Conservation (phyloP, 352 stramenopile genomes). For the Globisporangium cederbergense region DNA sequence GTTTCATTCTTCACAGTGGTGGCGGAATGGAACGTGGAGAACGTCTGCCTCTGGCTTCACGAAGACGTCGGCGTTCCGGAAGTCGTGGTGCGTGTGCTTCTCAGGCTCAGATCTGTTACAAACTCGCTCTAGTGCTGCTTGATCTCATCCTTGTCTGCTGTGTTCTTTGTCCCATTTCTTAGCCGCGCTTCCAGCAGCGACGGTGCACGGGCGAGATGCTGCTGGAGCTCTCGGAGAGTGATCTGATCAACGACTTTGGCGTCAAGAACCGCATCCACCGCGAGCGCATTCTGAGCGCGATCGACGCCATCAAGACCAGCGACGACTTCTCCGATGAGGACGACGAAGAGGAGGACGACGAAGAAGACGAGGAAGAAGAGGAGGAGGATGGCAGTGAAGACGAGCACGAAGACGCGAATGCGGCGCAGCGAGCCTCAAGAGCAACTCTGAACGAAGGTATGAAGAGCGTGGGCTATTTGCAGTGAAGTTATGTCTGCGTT, state of each 20-base stretch:
- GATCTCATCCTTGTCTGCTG: too few species aligned
- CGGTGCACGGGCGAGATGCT: constrained; percentile 71
- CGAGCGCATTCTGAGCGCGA: constrained; percentile 70
- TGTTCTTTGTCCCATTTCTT: background rate
- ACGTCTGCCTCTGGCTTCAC: constrained; percentile 76
- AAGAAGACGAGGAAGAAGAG: constrained; percentile 28
- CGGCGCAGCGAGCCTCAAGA: constrained; percentile 11
- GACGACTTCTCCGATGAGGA: constrained; percentile 65
- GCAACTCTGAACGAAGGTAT: constrained; percentile 25
- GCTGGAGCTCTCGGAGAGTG: constrained; percentile 63
- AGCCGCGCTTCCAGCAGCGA: constrained; percentile 65
- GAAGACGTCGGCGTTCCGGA: constrained; percentile 72
- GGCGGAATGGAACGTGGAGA: constrained; percentile 76
- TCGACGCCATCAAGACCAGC: constrained; percentile 74
- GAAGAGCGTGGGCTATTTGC: background rate
- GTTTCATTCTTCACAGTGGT: constrained; percentile 36
- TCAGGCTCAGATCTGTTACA: too few species aligned
- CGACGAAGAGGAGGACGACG: constrained; percentile 44
- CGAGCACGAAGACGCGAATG: background rate
- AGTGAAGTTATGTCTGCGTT: too few species aligned
- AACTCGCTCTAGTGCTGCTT: too few species aligned
- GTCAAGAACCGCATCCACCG: constrained; percentile 63
- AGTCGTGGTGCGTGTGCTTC: constrained; percentile 45
- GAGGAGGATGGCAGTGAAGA: constrained; percentile 23
- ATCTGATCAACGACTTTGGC: constrained; percentile 75